phyloP scores from a whole-genome alignment of 2,329 filamentous ascomycete genomes.

The Xylaria sp. region DNA sequence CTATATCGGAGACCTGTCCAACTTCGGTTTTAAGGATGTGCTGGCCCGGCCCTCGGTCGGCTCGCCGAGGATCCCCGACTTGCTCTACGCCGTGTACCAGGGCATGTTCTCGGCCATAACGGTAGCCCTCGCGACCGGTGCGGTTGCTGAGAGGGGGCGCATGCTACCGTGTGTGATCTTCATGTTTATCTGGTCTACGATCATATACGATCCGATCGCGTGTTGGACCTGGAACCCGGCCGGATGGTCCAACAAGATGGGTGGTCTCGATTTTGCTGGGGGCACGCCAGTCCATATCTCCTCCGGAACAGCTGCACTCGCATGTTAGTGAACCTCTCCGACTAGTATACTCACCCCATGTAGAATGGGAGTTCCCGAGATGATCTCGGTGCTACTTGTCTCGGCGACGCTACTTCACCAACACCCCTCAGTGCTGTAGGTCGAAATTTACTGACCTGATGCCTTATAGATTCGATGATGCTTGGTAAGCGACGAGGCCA shows the following conservation, averaged over 20 bases:
- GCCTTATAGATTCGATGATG: slow-evolving; percentile 70
- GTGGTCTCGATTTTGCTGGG: slow-evolving; percentile 85
- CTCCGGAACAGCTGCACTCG: slow-evolving; percentile 80
- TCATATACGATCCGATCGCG: slow-evolving; percentile 90
- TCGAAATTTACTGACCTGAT: slow-evolving; percentile 21
- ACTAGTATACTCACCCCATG: background rate
- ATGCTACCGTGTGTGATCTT: slow-evolving; percentile 89
- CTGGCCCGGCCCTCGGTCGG: slow-evolving; percentile 76
- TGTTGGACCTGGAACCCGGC: slow-evolving; percentile 92
- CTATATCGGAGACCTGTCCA: slow-evolving; percentile 77
- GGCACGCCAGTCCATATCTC: slow-evolving; percentile 90
- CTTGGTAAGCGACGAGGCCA: slow-evolving; percentile 84
- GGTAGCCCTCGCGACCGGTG: slow-evolving; percentile 81
- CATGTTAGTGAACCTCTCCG: slow-evolving; percentile 49
- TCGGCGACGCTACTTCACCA: too few species aligned
- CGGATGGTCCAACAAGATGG: slow-evolving; percentile 80
- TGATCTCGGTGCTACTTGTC: too few species aligned
- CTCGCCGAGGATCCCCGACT: slow-evolving; percentile 73
- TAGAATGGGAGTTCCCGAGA: too few species aligned
- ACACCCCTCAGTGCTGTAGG: too few species aligned
- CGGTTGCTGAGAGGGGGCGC: slow-evolving; percentile 82
- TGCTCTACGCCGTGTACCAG: slow-evolving; percentile 84
- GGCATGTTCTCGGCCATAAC: slow-evolving; percentile 89
- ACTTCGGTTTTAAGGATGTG: slow-evolving; percentile 79
- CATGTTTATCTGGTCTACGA: slow-evolving; percentile 89